Percentiles rank a stretch among this genome's conserved stretches.
Conservation (phyloP, 2,329 filamentous ascomycete genomes). For the Fonsecaea pedrosoi region DNA sequence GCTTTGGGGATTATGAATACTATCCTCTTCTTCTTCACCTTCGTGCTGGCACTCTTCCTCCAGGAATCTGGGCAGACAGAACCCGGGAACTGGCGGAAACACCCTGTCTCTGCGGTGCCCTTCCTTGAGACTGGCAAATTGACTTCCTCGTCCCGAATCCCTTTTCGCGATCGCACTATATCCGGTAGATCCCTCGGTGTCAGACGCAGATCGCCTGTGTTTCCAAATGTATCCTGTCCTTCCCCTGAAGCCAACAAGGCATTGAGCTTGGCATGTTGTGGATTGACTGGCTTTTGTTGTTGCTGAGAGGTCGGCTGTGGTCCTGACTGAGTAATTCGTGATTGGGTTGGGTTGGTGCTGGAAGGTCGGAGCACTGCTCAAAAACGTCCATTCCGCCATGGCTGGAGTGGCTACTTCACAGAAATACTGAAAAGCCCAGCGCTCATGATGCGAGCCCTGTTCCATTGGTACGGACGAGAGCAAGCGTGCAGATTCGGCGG, state of each 20-base stretch:
- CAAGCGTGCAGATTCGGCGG: not conserved
- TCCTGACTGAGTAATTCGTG: constrained; percentile 56
- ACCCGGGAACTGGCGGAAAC: too few species aligned
- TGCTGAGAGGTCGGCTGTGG: constrained; percentile 54
- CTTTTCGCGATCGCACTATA: too few species aligned
- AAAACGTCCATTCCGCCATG: constrained; percentile 7
- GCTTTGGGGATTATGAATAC: constrained; percentile 89
- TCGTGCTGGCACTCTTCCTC: constrained; percentile 67
- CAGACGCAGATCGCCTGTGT: constrained; percentile 92
- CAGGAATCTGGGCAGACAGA: too few species aligned
- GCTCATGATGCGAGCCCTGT: not conserved
- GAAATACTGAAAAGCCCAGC: constrained; percentile 6
- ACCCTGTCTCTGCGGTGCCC: too few species aligned
- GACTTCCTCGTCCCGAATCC: too few species aligned
- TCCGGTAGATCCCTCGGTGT: too few species aligned
- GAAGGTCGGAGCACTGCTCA: constrained; percentile 43
- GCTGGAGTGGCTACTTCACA: not conserved
- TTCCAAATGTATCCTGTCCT: constrained; percentile 96
- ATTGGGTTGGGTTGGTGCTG: constrained; percentile 62
- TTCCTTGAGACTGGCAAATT: too few species aligned
- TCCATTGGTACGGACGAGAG: not conserved
- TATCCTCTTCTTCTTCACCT: constrained; percentile 79
- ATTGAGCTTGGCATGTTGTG: constrained; percentile 77
- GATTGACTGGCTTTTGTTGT: constrained; percentile 54
- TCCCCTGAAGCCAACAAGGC: constrained; percentile 84